Percentiles rank a stretch among this genome's conserved stretches.
Conservation (phyloP, 345 rosid species). For the Cardiospermum halicacabum region DNA sequence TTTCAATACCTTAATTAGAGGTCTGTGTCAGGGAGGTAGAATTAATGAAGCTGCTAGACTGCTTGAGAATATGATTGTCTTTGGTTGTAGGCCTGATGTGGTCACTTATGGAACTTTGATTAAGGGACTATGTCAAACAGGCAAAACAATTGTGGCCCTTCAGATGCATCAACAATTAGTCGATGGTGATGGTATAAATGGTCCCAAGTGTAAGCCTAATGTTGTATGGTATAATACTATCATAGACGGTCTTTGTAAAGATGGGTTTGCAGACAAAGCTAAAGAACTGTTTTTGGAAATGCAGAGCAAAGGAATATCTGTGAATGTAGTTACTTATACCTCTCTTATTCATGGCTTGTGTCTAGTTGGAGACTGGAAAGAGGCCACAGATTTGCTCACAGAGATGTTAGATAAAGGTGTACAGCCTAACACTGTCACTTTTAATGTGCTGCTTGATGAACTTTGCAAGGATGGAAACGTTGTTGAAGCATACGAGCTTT, state of each 20-base stretch:
- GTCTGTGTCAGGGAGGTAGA: constrained; percentile 1
- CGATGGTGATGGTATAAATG: too few species aligned
- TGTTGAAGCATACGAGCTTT: background rate
- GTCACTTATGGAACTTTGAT: too few species aligned
- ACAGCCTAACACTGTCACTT: background rate
- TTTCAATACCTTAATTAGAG: constrained; percentile 24
- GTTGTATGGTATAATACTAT: too few species aligned
- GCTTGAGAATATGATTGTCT: too few species aligned
- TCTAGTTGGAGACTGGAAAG: constrained; percentile 11
- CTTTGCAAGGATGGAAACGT: background rate
- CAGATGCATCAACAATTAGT: too few species aligned
- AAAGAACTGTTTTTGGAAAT: background rate
- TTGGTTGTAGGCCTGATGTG: too few species aligned
- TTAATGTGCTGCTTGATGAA: background rate
- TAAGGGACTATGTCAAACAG: too few species aligned
- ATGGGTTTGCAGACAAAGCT: background rate
- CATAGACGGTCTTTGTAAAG: too few species aligned
- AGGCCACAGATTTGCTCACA: constrained; percentile 15
- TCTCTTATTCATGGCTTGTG: constrained; percentile 21
- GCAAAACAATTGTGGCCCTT: too few species aligned
- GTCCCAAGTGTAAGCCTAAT: too few species aligned
- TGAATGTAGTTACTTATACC: constrained; percentile 16
- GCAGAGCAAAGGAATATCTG: background rate
- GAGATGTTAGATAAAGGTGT: constrained; percentile 11
- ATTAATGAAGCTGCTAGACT: background rate